phyloP scores from a whole-genome alignment of 2,329 filamentous ascomycete species.

The Phaeosphaeria sp. region DNA sequence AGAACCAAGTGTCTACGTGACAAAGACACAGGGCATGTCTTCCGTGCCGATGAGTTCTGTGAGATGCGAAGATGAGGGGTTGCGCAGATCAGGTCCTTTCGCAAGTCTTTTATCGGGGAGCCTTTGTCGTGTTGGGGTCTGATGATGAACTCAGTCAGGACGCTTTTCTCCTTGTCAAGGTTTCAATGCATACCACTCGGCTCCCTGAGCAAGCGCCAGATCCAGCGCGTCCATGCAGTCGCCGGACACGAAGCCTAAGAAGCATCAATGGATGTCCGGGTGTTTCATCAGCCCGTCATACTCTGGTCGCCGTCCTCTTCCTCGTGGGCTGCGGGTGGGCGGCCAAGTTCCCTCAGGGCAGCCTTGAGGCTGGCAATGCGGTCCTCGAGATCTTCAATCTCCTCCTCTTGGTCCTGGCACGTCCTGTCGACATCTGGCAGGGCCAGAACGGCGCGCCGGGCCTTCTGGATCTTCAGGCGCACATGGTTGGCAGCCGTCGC shows the following conservation, averaged over 20 bases:
- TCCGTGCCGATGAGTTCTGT: background rate
- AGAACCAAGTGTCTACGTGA: no score
- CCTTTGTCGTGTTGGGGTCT: background rate
- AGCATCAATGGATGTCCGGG: slow-evolving; percentile 36
- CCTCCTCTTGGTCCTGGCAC: slow-evolving; percentile 71
- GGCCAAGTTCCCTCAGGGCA: slow-evolving; percentile 40
- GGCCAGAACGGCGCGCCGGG: slow-evolving; percentile 68
- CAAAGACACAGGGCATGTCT: no score
- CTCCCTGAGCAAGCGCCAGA: slow-evolving; percentile 24
- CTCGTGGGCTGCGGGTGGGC: slow-evolving; percentile 24
- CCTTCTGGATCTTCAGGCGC: slow-evolving; percentile 83
- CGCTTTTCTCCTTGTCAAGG: background rate
- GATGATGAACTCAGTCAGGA: background rate
- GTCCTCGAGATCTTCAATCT: slow-evolving; percentile 71
- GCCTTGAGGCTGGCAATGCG: slow-evolving; percentile 67
- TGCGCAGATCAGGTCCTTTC: background rate
- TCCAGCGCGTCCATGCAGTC: slow-evolving; percentile 42
- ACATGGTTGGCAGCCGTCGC: slow-evolving; percentile 77
- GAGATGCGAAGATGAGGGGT: background rate
- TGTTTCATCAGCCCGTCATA: slow-evolving; percentile 45
- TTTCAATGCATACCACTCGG: slow-evolving; percentile 13
- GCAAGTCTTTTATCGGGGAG: background rate
- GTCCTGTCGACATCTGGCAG: slow-evolving; percentile 74
- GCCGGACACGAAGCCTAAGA: slow-evolving; percentile 28
- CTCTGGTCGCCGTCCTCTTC: slow-evolving; percentile 35